These are phyloP conservation scores for Aspergillus texensis DNA, from an alignment of 2,329 filamentous ascomycete species.

Conservation along the genomic window DNA sequence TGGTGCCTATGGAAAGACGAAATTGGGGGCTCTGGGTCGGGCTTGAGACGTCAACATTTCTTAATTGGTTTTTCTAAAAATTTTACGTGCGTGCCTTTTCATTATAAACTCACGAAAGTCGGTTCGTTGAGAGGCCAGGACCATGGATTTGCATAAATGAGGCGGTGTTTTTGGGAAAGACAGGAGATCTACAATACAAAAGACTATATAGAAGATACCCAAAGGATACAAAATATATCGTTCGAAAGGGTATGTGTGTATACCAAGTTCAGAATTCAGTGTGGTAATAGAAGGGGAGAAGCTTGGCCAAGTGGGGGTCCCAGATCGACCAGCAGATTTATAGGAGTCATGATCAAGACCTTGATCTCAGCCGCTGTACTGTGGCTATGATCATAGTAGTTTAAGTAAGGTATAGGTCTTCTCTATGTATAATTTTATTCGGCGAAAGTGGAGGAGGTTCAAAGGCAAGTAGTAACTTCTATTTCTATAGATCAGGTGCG, in stretches of 20 bases:
- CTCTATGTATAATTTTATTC: background rate
- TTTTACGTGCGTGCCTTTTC: background rate
- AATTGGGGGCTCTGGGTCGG: constrained; percentile 36
- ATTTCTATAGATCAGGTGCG: constrained; percentile 9
- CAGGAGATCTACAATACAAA: constrained; percentile 4
- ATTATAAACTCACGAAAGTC: background rate
- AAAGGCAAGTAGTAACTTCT: constrained; percentile 8
- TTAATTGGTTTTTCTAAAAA: constrained; percentile 7
- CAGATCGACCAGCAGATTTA: no score
- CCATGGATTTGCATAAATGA: background rate
- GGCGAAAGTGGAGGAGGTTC: background rate
- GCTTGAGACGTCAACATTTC: constrained; percentile 20
- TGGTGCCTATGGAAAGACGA: constrained; percentile 76
- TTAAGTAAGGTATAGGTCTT: background rate
- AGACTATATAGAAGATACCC: constrained; percentile 22
- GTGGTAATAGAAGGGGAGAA: background rate
- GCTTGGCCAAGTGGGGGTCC: no score
- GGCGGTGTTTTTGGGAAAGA: background rate
- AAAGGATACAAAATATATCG: constrained; percentile 10
- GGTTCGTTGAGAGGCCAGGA: background rate
- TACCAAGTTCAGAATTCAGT: background rate
- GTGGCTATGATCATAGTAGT: background rate
- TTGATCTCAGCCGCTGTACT: background rate
- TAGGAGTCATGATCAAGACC: no score
- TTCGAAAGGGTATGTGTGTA: background rate